Evolutionary conservation across 805 yeast species (phyloP).

Genomic region (Metschnikowia proteae): DNA sequence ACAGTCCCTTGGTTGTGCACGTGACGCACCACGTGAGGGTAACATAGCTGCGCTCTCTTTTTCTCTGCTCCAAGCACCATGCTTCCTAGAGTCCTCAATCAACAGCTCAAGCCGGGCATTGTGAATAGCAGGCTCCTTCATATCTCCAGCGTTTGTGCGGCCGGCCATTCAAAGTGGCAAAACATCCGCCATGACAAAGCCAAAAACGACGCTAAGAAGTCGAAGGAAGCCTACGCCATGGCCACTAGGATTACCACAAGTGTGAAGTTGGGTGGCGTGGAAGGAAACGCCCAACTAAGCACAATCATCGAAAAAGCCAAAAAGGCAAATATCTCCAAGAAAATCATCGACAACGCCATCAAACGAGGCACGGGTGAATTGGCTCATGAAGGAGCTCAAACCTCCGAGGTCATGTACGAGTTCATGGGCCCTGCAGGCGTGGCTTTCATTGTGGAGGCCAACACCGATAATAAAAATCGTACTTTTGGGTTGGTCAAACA

Average conservation of each 20-base stretch:
- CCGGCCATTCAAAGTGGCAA: conserved; percentile 96
- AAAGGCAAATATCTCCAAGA: conserved; percentile 72
- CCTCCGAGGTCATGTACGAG: conserved; percentile 61
- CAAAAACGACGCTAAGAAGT: conserved; percentile 78
- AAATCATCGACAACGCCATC: conserved; percentile 82
- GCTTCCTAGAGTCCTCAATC: not conserved
- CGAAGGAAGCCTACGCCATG: conserved; percentile 63
- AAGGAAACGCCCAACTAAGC: conserved; percentile 59
- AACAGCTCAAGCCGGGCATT: not conserved
- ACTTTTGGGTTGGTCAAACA: conserved; percentile 73
- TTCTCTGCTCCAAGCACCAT: not conserved
- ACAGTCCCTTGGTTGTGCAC: not conserved
- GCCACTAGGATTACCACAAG: conserved; percentile 74
- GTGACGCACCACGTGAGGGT: not conserved
- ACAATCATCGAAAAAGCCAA: conserved; percentile 77
- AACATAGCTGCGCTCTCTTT: not conserved
- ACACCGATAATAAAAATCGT: conserved; percentile 84
- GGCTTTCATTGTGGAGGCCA: conserved; percentile 77
- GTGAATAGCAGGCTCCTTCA: conserved; percentile 12
- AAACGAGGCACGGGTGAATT: conserved; percentile 76
- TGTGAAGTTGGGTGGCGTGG: conserved; percentile 68
- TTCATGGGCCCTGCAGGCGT: conserved; percentile 93
- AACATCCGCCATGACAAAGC: conserved; percentile 93
- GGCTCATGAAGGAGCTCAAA: conserved; percentile 41
- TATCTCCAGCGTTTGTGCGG: conserved; percentile 21